Percentiles rank a stretch among this genome's conserved stretches.
phyloP scores from a whole-genome alignment of 1,139 yeast species.

The Debaryomyces nepalensis region DNA sequence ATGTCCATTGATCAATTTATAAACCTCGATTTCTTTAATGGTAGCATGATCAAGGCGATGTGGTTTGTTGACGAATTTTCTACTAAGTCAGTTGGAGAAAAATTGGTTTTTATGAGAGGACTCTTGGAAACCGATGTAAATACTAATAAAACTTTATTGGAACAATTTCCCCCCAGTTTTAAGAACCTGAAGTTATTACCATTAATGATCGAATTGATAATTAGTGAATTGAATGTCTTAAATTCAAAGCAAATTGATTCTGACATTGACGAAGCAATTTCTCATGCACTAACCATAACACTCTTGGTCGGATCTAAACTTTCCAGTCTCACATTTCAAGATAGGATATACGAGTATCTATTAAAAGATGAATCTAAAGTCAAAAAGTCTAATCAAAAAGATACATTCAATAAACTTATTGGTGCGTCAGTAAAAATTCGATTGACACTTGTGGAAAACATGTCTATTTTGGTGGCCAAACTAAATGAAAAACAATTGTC shows the following conservation, averaged over 20 bases:
- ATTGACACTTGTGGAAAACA: slow-evolving; percentile 55
- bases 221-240: slow-evolving; percentile 37
- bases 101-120: slow-evolving; percentile 69
- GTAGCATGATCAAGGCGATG: slow-evolving; percentile 81
- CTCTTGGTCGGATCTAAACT: slow-evolving; percentile 67
- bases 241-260: slow-evolving; percentile 22
- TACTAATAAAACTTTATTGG: slow-evolving; percentile 44
- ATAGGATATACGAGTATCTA: slow-evolving; percentile 54
- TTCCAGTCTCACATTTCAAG: slow-evolving; percentile 79
- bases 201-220: slow-evolving; percentile 54
- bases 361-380: slow-evolving; percentile 36
- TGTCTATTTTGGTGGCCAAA: slow-evolving; percentile 56
- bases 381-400: slow-evolving; percentile 33
- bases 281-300: slow-evolving; percentile 59
- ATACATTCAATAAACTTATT: slow-evolving; percentile 45
- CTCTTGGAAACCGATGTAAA: slow-evolving; percentile 39
- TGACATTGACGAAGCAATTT: slow-evolving; percentile 45
- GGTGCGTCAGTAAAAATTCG: slow-evolving; percentile 41
- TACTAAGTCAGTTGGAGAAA: slow-evolving; percentile 72
- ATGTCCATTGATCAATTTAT: slow-evolving; percentile 55
- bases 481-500: slow-evolving; percentile 53
- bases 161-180: slow-evolving; percentile 72
- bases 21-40: slow-evolving; percentile 67
- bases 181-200: slow-evolving; percentile 78
- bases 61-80: slow-evolving; percentile 84